Evolutionary conservation across 2,329 filamentous ascomycete genomes (phyloP).

Genomic region (Byssothecium circinans): DNA sequence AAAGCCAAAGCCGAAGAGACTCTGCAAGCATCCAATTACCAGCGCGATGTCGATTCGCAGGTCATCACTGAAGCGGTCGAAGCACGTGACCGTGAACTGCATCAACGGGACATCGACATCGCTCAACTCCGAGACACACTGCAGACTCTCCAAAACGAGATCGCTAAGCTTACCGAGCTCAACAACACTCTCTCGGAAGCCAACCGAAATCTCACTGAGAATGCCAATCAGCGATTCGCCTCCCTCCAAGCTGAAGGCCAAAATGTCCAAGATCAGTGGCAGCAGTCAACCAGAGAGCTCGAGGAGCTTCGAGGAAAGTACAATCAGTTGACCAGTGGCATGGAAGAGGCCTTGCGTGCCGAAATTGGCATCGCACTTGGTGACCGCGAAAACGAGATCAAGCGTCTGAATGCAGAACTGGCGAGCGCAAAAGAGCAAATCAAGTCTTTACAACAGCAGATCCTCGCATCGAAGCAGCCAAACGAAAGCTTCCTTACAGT

Average conservation of each 20-base stretch:
- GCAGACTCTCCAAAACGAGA: conserved; percentile 78
- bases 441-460: conserved; percentile 61
- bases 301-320: conserved; percentile 68
- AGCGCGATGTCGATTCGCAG: conserved; percentile 56
- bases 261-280: conserved; percentile 55
- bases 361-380: conserved; percentile 68
- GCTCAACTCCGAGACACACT: conserved; percentile 77
- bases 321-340: conserved; percentile 61
- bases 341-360: conserved; percentile 63
- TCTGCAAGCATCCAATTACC: conserved; percentile 58
- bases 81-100: conserved; percentile 68
- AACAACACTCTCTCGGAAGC: conserved; percentile 79
- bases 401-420: conserved; percentile 74
- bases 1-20: conserved; percentile 69
- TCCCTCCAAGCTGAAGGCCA: conserved; percentile 68
- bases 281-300: conserved; percentile 68
- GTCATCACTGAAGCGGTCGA: conserved; percentile 57
- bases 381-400: conserved; percentile 83
- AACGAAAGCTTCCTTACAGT: conserved; percentile 76
- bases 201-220: conserved; percentile 73
- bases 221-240: conserved; percentile 72
- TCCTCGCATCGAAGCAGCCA: conserved; percentile 57
- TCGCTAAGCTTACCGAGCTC: conserved; percentile 76
- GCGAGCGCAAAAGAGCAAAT: conserved; percentile 68
- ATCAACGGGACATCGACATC: conserved; percentile 85